Base-by-base conservation (phyloP, 495 filamentous ascomycete species). In the Halenospora varia region DNA sequence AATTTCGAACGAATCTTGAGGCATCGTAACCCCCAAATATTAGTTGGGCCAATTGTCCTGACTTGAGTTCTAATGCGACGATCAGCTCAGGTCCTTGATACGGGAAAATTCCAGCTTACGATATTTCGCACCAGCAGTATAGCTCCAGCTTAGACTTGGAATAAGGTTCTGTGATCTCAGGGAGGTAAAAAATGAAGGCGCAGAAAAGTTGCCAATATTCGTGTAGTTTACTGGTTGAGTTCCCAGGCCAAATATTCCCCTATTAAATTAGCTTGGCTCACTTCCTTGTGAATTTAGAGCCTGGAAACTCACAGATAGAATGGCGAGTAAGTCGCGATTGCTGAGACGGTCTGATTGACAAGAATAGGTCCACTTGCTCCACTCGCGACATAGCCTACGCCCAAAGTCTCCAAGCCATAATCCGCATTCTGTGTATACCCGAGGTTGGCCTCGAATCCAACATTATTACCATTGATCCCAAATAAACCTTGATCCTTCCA, bases 1-100 rank as follows among this genome's bases (percentile, higher is more conserved):
- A 61, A 61, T 80, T 82, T 11, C 75, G 68, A 2, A 62, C 61
- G 62, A 80, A 81, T 25, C 76, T 70, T 1, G 77, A 76, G 3
- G 71, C 55, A 57, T 85, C 81, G 53, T 79, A 82, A 4, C 81
- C 82, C 4, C 80, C 81, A 26, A 84, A 74, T 2, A 80, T 81
- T 2, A 85, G 67, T 51, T 77, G 78, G 6, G 69, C 73, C 26
- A 76, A 72, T 10, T 79, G 75, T 41, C 74, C 69, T 25, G 73
- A 67, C 42, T 76, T 76, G n/a, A 77, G 64, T 10, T 69, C 76
- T 77, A 46, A 15, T 3, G 48, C 23, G 2, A 39, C 25, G 22
- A 39, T 65, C 55, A 62, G 61, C 22, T 11, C 41, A 48, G 19
- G 20, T 2, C 10, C 10, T n/a, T 45, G 1, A 25, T 0, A 42